These are phyloP conservation scores for Schizopora paradoxa DNA, from an alignment of 1,284 basidiomycete genomes.

Conservation along the genomic window DNA sequence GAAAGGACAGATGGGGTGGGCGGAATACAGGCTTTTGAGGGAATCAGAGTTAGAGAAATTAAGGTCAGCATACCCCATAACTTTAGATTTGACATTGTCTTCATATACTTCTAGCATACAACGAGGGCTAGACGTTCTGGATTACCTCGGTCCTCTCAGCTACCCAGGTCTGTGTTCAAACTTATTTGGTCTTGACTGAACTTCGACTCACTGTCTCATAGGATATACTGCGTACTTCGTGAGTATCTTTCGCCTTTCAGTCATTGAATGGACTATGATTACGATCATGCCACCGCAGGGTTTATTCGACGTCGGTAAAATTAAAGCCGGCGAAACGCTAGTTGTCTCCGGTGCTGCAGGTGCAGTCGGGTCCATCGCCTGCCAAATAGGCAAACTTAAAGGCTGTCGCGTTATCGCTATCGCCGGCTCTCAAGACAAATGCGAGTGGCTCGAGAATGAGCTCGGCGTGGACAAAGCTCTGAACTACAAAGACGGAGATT, in stretches of 20 bases:
- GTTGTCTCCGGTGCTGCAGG: slow-evolving; percentile 88
- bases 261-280: background rate
- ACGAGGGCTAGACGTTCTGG: slow-evolving; percentile 56
- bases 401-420: slow-evolving; percentile 83
- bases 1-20: slow-evolving; percentile 61
- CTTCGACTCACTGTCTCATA: slow-evolving; percentile 24
- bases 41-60: too few relatives aligned
- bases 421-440: slow-evolving; percentile 76
- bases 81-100: too few relatives aligned
- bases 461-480: slow-evolving; percentile 79
- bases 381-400: slow-evolving; percentile 70
- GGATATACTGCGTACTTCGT: slow-evolving; percentile 85
- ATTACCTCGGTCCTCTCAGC: slow-evolving; percentile 77
- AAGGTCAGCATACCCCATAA: too few relatives aligned
- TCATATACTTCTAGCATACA: too few relatives aligned
- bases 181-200: background rate
- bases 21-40: slow-evolving; percentile 64
- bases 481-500: slow-evolving; percentile 82
- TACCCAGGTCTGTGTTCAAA: slow-evolving; percentile 44
- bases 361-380: slow-evolving; percentile 72
- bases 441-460: slow-evolving; percentile 74
- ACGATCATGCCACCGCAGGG: slow-evolving; percentile 43
- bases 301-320: slow-evolving; percentile 70
- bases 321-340: slow-evolving; percentile 79
- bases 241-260: slow-evolving; percentile 23